Percentiles rank a stretch among this genome's conserved stretches.
Conservation (phyloP, 108 stramenopile genomes). For the Stephanodiscus minutulus region DNA sequence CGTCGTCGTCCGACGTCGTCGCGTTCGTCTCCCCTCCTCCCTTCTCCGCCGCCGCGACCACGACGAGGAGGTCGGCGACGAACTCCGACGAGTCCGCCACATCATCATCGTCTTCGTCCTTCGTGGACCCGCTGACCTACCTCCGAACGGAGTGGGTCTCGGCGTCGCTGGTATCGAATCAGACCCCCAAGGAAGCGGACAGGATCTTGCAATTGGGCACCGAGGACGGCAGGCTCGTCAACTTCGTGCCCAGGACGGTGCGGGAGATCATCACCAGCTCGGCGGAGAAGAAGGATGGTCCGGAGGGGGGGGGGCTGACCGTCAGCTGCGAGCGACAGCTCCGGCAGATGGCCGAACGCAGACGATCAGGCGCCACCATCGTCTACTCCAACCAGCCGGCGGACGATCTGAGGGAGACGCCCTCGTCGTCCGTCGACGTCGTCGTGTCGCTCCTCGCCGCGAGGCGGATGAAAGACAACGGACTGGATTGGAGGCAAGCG, state of each 20-base stretch:
- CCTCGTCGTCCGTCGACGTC: constrained; percentile 73
- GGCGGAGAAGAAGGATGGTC: constrained; percentile 34
- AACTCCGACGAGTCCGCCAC: no score
- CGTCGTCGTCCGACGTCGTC: no score
- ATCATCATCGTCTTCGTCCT: no score
- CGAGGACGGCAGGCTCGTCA: constrained; percentile 79
- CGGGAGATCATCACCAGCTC: constrained; percentile 74
- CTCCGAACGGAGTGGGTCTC: constrained; percentile 86
- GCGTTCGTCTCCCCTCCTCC: no score
- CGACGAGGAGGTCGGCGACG: no score
- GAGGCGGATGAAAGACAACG: constrained; percentile 72
- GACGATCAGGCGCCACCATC: constrained; percentile 46
- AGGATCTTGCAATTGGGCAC: constrained; percentile 68
- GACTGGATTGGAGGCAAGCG: constrained; percentile 75
- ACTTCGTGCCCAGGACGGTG: constrained; percentile 83
- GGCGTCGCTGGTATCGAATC: constrained; percentile 84
- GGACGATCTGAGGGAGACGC: constrained; percentile 66
- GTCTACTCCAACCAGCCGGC: constrained; percentile 65
- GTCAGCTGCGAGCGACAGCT: constrained; percentile 62
- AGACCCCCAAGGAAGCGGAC: constrained; percentile 78
- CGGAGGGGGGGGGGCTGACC: constrained; percentile 55
- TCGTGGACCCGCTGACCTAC: constrained; percentile 74
- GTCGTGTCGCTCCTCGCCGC: constrained; percentile 76
- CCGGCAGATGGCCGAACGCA: constrained; percentile 69
- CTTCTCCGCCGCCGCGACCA: no score